phyloP scores from a whole-genome alignment of 106 monocot genomes.

The Cymbidium sinense region DNA sequence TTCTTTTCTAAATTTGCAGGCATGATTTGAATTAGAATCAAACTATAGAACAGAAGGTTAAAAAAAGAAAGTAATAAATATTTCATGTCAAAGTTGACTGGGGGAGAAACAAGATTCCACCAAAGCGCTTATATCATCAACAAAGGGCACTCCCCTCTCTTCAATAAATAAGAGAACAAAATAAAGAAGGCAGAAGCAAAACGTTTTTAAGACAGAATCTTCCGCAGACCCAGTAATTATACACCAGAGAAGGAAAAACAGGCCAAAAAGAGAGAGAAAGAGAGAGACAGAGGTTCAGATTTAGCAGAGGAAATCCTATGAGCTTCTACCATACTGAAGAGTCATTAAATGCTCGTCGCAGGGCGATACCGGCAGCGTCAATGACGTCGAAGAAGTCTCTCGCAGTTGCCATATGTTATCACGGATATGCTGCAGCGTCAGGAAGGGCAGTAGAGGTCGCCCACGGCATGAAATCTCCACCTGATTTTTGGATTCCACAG shows the following conservation, averaged over 20 bases:
- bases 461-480: slow-evolving; percentile 70
- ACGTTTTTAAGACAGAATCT: not conserved
- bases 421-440: slow-evolving; percentile 62
- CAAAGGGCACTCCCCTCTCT: not conserved
- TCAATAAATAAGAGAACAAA: slow-evolving; percentile 1
- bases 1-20: no score
- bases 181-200: slow-evolving; percentile 4
- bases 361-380: slow-evolving; percentile 15
- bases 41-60: not conserved
- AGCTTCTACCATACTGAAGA: slow-evolving; percentile 49
- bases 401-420: slow-evolving; percentile 58
- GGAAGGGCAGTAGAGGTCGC: slow-evolving; percentile 42
- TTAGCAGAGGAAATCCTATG: slow-evolving; percentile 10
- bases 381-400: slow-evolving; percentile 12
- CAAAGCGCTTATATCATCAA: not conserved
- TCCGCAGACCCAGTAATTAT: slow-evolving; percentile 19
- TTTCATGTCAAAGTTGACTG: not conserved
- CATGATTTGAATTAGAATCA: not conserved
- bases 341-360: slow-evolving; percentile 43
- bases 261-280: not conserved
- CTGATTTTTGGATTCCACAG: slow-evolving; percentile 10
- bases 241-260: slow-evolving; percentile 12
- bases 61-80: not conserved
- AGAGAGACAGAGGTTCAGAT: not conserved
- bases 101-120: not conserved